Percentiles rank a stretch among this genome's conserved stretches.
Conservation (phyloP, 306 rosid genomes). For the Heteromeles arbutifolia region DNA sequence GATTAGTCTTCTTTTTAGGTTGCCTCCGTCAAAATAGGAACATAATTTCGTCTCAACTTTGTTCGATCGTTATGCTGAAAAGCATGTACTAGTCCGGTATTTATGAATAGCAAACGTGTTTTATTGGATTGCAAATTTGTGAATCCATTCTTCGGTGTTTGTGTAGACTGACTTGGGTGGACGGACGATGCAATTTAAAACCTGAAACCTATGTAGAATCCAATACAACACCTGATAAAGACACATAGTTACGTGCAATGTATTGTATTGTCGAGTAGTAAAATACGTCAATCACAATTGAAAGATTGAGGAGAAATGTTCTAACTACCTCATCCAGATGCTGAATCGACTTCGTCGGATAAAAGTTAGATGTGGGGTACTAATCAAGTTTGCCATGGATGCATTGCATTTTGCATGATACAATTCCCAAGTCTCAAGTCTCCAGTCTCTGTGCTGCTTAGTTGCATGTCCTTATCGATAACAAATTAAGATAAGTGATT, state of each 20-base stretch:
- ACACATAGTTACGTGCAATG: no score
- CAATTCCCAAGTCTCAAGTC: no score
- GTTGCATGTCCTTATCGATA: background rate
- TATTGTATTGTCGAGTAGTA: background rate
- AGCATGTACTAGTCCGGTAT: background rate
- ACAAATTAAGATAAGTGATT: background rate
- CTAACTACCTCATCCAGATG: no score
- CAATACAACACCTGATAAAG: no score
- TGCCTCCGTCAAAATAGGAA: conserved; percentile 28
- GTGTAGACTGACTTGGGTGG: background rate
- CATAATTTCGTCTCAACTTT: background rate
- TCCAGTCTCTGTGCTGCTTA: no score
- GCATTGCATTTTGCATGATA: no score
- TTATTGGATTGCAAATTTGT: background rate
- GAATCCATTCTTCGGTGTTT: background rate
- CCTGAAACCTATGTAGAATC: background rate
- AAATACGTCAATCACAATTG: no score
- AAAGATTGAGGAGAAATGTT: no score
- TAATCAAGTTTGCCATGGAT: no score
- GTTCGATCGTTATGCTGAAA: background rate
- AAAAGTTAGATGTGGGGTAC: no score
- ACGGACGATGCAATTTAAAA: background rate
- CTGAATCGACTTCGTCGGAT: no score
- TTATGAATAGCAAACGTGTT: background rate
- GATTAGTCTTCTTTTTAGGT: conserved; percentile 35